These are phyloP conservation scores for Endoconidiophora laricicola DNA, from an alignment of 2,329 filamentous ascomycete species.

Conservation along the genomic window DNA sequence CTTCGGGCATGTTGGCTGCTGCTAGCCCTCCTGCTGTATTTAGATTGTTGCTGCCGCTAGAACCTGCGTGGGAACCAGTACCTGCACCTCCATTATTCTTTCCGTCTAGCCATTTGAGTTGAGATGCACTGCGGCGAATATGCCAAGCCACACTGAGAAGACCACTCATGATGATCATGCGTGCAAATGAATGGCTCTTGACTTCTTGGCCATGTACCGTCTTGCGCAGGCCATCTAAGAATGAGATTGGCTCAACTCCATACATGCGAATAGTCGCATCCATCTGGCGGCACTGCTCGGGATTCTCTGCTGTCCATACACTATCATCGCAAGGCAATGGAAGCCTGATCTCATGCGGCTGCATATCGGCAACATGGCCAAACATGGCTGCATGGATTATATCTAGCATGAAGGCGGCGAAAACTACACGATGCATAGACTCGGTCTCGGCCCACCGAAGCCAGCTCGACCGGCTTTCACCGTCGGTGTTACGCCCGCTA, in stretches of 20 bases:
- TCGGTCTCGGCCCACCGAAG: conserved; percentile 78
- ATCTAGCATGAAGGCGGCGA: conserved; percentile 79
- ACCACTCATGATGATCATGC: conserved; percentile 80
- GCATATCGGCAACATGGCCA: conserved; percentile 78
- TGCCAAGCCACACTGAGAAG: conserved; percentile 87
- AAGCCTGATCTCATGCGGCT: conserved; percentile 73
- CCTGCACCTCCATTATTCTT: conserved; percentile 23
- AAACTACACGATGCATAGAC: conserved; percentile 71
- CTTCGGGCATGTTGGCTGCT: background rate
- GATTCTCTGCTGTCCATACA: conserved; percentile 67
- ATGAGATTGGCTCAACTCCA: conserved; percentile 62
- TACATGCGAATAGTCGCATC: conserved; percentile 63
- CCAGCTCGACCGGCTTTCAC: conserved; percentile 39
- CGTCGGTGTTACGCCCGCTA: background rate
- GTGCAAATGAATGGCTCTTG: conserved; percentile 71
- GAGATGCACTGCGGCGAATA: conserved; percentile 70
- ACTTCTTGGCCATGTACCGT: conserved; percentile 70
- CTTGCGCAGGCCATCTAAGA: conserved; percentile 69
- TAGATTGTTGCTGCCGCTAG: no score
- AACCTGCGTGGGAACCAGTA: no score
- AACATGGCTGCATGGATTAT: conserved; percentile 86
- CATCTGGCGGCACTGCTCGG: conserved; percentile 58
- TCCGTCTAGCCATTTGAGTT: conserved; percentile 63
- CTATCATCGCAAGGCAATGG: conserved; percentile 77
- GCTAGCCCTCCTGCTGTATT: background rate